Evolutionary conservation across 1,139 yeast species (phyloP), one percentile per base, ranked within the genome.

Genomic region (Saccharomyces uvarum): DNA sequence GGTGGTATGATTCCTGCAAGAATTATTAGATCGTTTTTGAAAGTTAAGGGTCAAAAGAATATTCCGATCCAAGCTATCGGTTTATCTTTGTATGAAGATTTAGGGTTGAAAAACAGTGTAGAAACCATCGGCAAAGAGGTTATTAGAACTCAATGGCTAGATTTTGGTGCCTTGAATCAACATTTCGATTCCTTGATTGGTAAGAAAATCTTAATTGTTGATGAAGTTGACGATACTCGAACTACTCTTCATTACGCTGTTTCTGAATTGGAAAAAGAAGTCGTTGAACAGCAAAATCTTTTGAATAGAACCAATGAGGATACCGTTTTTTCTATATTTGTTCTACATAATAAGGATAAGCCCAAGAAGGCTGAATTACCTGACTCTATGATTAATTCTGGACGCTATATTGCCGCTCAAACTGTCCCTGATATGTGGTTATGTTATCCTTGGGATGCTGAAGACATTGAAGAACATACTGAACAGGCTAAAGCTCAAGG

Each of bases 1-100:
- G 96, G 98, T 65, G 98, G 98, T 4, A 87, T 91, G 73, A 91
- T 91, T 59, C 98, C 98, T 16, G 97, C 98, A 29, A 82, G 98
- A 70, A 91, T 91, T 75, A 80, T 91, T 65, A 82, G 98, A 71
- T 84, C 97, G 0, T 91, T 91, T 73, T 77, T 91, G 66, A 90
- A 89, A 73, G 84, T 84, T 60, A 87, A 86, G 53, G 96, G 95
- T 56, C 80, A 86, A 61, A 90, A 93, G 64, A 90, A 89, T 70
- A 88, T 90, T 58, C 88, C 96, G 63, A 89, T 91, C 66, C 93
- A 88, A 83, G 97, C 98, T 54, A 88, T 91, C 66, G 95, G 95
- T 49, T 78, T 91, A 62, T 88, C 97, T 0, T 78, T 91, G 52
- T 91, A 91, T 71, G 98, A 91, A 72, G 93, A 87, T 64, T 70